Base-by-base conservation (phyloP, 192 early-diverging fungal species). In the Entomortierella beljakovae region DNA sequence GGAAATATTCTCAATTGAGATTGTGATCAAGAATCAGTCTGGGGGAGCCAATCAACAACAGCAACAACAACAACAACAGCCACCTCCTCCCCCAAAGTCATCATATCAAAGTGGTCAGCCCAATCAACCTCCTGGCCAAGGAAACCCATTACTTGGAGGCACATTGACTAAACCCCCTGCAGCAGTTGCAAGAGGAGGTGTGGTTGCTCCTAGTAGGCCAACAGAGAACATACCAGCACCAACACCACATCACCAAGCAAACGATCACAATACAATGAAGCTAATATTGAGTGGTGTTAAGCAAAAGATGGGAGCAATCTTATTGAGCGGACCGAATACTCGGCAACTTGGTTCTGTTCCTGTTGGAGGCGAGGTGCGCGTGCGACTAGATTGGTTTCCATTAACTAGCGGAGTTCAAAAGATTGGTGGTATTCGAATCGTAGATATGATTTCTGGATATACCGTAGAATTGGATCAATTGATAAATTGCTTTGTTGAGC, bases 321-420 rank as follows among this genome's bases (percentile, higher is more conserved):
- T 96, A 23, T 63, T 95, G 13, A 84, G 86, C 51, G 93, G 91
- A 4, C 64, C 84, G 3, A 85, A 70, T n/a, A 87, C 87, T 55
- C 64, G 72, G 25, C 59, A 86, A 16, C 71, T 97, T 35, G 95
- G 94, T 20, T 76, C 83, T 11, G 68, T 97, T 11, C 81, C 74
- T 40, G 81, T 89, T 7, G 85, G 88, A 37, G 84, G 84, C 55
- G 81, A 82, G 13, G 81, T 84, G 4, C 91, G 94, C 23, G 84
- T 96, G 37, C 68, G 80, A 1, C 43, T 99, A 55, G 84, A 93
- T 65, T 97, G 96, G 67, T 89, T 97, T 67, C 89, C 96, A 11
- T 71, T 98, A 59, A 85, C 89, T 40, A 82, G 92, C 25, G 97
- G 97, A 20, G 82, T 97, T 49, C 96, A 97, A 74, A 91, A 91